phyloP scores from a whole-genome alignment of 2,329 filamentous ascomycete species.

The Metarhizium robertsii region DNA sequence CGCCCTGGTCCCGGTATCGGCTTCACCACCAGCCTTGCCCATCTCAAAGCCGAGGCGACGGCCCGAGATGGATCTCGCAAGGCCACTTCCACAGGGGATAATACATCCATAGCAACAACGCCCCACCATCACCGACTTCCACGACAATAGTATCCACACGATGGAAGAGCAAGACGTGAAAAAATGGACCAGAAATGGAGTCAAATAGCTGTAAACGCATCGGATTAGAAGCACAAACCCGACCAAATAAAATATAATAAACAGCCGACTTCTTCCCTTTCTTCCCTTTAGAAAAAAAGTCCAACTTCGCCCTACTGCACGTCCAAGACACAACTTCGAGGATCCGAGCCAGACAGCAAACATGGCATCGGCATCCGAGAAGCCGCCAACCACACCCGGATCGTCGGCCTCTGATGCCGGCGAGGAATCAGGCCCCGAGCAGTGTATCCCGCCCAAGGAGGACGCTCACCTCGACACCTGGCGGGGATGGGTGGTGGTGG shows the following conservation, averaged over 20 bases:
- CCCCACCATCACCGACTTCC: background rate
- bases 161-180: background rate
- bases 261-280: background rate
- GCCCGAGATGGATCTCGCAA: background rate
- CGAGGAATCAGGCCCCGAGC: background rate
- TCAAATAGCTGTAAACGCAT: background rate
- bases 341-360: background rate
- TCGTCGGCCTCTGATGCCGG: background rate
- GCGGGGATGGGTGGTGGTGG: conserved; percentile 16
- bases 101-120: background rate
- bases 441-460: background rate
- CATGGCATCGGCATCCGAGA: background rate
- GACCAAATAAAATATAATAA: background rate
- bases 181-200: background rate
- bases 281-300: background rate
- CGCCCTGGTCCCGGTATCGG: background rate
- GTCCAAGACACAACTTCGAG: too few species aligned
- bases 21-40: background rate
- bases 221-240: background rate
- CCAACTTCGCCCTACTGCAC: too few species aligned
- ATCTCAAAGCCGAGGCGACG: background rate
- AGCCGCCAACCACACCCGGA: background rate
- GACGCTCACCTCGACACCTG: conserved; percentile 8
- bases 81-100: too few species aligned
- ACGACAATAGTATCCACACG: background rate